phyloP scores from a whole-genome alignment of 169 alveolate species.

The Plasmodium malariae region DNA sequence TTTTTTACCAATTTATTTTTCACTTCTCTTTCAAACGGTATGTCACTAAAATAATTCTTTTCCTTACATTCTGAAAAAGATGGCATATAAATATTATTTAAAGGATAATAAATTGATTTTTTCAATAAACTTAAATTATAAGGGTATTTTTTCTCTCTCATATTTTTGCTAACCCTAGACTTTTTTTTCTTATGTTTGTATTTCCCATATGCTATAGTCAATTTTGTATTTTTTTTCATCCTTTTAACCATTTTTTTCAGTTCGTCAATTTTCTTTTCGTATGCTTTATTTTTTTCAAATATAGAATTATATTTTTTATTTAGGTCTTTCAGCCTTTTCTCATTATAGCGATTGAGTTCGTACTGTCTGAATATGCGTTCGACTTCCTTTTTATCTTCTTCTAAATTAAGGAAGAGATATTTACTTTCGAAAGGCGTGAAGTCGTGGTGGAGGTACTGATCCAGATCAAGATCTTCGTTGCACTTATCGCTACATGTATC shows the following conservation, averaged over 20 bases:
- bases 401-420: conserved; percentile 35
- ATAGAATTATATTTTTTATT: conserved; percentile 44
- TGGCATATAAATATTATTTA: too few species aligned
- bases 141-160: neutral
- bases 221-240: conserved; percentile 35
- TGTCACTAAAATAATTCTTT: conserved; percentile 15
- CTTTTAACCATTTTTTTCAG: conserved; percentile 34
- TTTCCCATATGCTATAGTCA: neutral
- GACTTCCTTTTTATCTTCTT: conserved; percentile 46
- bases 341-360: conserved; percentile 44
- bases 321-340: conserved; percentile 30
- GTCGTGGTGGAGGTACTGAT: conserved; percentile 5
- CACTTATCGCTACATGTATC: too few species aligned
- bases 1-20: conserved; percentile 22
- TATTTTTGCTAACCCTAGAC: neutral
- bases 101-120: neutral
- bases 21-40: conserved; percentile 34
- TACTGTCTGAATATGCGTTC: conserved; percentile 44
- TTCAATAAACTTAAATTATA: conserved; percentile 2
- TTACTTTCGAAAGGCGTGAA: conserved; percentile 29
- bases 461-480: too few species aligned
- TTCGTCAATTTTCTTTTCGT: conserved; percentile 63
- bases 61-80: neutral
- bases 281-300: conserved; percentile 36
- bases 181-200: conserved; percentile 4